Conservation (phyloP, 1,284 basidiomycete species). For the Ceratobasidium sp. region DNA sequence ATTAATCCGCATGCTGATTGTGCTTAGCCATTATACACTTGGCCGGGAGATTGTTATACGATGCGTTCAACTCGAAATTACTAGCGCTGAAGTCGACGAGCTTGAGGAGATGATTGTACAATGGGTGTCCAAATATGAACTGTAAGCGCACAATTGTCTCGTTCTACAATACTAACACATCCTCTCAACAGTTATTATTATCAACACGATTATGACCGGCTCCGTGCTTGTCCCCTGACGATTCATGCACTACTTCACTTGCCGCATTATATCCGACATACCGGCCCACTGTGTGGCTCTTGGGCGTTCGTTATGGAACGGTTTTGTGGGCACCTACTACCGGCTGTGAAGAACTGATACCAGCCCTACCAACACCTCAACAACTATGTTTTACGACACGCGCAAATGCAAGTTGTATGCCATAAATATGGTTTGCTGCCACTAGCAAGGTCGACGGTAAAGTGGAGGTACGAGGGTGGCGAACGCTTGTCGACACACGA, state of each 20-base stretch:
- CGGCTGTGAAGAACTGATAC: slow-evolving; percentile 50
- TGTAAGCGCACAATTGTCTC: slow-evolving; percentile 7
- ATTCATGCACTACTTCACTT: slow-evolving; percentile 60
- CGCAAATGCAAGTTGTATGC: slow-evolving; percentile 47
- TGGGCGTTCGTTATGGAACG: slow-evolving; percentile 60
- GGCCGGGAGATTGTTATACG: slow-evolving; percentile 28
- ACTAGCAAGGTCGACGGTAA: not conserved
- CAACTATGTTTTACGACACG: slow-evolving; percentile 49
- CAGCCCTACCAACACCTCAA: slow-evolving; percentile 53
- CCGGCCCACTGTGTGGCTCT: slow-evolving; percentile 59
- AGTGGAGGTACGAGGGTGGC: not conserved
- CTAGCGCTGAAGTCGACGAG: not conserved
- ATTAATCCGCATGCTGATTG: not conserved
- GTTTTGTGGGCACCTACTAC: slow-evolving; percentile 52
- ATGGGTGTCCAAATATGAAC: slow-evolving; percentile 46
- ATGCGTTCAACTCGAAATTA: slow-evolving; percentile 26
- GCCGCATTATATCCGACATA: slow-evolving; percentile 53
- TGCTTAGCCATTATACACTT: slow-evolving; percentile 29
- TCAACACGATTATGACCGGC: slow-evolving; percentile 52
- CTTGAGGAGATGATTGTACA: slow-evolving; percentile 20
- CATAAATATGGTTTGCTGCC: not conserved
- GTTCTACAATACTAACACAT: not conserved
- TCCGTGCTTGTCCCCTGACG: slow-evolving; percentile 57
- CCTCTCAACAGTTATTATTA: slow-evolving; percentile 57
- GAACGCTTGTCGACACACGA: not conserved